Base-by-base conservation (phyloP, 208 protist species). In the Leptomonas seymouri region DNA sequence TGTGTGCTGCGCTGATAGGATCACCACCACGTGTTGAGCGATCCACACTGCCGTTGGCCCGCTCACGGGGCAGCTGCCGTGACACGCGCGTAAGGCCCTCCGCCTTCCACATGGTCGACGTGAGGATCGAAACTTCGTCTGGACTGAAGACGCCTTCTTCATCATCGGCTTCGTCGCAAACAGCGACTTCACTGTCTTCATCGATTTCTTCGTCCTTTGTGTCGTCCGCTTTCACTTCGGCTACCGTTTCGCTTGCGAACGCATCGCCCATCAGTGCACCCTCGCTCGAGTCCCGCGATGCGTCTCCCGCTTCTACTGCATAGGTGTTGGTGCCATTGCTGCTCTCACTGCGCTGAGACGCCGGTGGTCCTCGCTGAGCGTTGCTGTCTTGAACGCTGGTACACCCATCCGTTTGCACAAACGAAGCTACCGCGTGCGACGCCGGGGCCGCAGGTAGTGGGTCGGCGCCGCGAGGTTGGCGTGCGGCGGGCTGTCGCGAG, bases 71-170 rank as follows among this genome's bases (percentile, higher is more conserved):
- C 8, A 9, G 34, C 34, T 30, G 31, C 23, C 44, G 65, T 18
- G 71, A 39, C 0, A 67, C 64, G 15, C 71, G 71, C 20, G 64
- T 71, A 3, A 77, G 49, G 6, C 65, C 71, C 48, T 77, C 71
- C 5, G 71, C 71, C 28, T 55, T 71, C 71, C 71, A 77, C 71
- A 77, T 77, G 16, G 71, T 61, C 4, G 71, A 42, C 18, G 71
- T 77, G 14, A 77, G 51, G 6, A 62, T 45, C 5, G 21, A 30
- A 18, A 71, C 71, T n/a, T 77, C 71, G 4, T 71, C 71, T 12
- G 44, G 8, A 15, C 53, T 77, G 28, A 77, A 77, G 14, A 77
- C 56, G 11, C 64, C 64, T 12, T 70, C 64, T 30, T 70, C 64
- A 3, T 70, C 53, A 18, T 18, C 64, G 3, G 36, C 64, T 14